Evolutionary conservation across 78 protist genomes (phyloP).

Genomic region (Dictyostelium firmibasis): DNA sequence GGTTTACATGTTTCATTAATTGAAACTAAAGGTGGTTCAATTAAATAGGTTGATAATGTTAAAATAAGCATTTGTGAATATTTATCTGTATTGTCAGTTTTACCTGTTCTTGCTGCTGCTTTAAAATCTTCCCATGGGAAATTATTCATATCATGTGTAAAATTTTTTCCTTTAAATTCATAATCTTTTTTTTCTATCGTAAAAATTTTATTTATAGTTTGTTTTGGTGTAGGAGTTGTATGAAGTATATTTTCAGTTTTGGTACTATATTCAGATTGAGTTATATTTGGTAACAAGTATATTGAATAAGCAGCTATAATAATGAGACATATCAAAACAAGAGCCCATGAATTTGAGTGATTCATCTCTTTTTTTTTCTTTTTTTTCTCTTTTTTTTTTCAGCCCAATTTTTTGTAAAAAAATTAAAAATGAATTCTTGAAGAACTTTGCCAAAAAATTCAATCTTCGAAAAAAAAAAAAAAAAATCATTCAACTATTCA

Average conservation of each 20-base stretch:
- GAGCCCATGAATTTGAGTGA: background rate
- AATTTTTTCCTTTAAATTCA: background rate
- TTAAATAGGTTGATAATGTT: background rate
- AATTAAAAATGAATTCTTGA: too few species aligned
- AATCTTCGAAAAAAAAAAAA: too few species aligned
- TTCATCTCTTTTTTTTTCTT: background rate
- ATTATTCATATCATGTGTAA: background rate
- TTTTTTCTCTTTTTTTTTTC: too few species aligned
- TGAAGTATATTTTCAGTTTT: background rate
- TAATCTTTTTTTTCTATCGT: background rate
- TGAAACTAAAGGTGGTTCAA: background rate
- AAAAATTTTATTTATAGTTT: background rate
- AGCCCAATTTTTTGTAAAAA: too few species aligned
- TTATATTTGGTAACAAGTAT: background rate
- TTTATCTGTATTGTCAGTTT: background rate
- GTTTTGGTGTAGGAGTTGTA: too few species aligned
- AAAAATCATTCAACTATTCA: too few species aligned
- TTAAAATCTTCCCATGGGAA: conserved; percentile 13
- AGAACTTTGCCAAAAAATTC: too few species aligned
- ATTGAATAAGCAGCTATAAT: background rate
- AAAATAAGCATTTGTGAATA: background rate
- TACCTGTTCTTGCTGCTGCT: background rate
- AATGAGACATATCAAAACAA: background rate
- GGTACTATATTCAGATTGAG: background rate
- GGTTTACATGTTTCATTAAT: background rate